These are phyloP conservation scores for Puya raimondii DNA, from an alignment of 176 grass and related monocot genomes.

Conservation along the genomic window DNA sequence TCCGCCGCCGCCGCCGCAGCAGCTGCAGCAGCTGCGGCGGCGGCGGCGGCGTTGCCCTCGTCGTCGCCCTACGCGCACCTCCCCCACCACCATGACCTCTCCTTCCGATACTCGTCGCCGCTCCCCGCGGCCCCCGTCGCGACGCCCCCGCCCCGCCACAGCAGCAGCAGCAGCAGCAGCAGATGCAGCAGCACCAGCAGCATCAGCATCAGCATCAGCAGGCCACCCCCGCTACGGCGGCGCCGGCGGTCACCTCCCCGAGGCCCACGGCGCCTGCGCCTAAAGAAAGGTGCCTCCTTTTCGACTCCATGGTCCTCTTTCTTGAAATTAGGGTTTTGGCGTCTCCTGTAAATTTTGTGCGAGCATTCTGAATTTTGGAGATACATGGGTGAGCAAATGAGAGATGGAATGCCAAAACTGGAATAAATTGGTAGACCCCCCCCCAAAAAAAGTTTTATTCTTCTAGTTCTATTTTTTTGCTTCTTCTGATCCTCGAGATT, in stretches of 20 bases:
- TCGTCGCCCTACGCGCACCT: constrained; percentile 6
- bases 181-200: too few species aligned
- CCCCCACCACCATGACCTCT: constrained; percentile 13
- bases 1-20: constrained; percentile 6
- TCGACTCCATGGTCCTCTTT: background rate
- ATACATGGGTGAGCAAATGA: constrained; percentile 16
- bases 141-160: constrained; percentile 22
- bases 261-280: constrained; percentile 13
- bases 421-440: constrained; percentile 5
- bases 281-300: constrained; percentile 40
- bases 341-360: constrained; percentile 17
- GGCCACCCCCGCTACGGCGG: constrained; percentile 3
- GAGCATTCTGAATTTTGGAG: constrained; percentile 15
- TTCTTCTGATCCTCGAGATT: background rate
- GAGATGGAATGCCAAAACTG: constrained; percentile 8
- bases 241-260: background rate
- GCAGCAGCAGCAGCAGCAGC: constrained; percentile 27
- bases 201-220: constrained; percentile 27
- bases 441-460: background rate
- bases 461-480: background rate
- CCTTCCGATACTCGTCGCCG: constrained; percentile 22
- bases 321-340: constrained; percentile 18
- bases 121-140: constrained; percentile 26
- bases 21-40: background rate
- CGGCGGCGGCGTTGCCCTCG: background rate